A percentile compares a stretch with the other conserved stretches of the same genome.
Evolutionary conservation across 164 flowering plant species (phyloP).

Genomic region (Aristolochia californica): DNA sequence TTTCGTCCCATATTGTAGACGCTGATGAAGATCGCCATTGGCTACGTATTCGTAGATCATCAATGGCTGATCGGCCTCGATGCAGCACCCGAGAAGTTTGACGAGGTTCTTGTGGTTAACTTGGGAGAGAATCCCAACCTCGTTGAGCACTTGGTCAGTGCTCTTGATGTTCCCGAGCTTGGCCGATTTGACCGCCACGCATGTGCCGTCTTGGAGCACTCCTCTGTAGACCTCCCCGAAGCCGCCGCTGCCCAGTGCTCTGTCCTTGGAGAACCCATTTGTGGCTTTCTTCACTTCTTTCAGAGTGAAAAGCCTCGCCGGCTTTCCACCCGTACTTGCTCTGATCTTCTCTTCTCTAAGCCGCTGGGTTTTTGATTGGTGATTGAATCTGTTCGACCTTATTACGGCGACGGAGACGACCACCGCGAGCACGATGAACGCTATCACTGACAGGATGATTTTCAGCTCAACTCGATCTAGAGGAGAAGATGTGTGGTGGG

Average conservation of each 20-base stretch:
- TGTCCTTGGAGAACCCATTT: conserved; percentile 26
- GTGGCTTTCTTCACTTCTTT: conserved; percentile 55
- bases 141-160: conserved; percentile 57
- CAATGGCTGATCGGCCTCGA: conserved; percentile 53
- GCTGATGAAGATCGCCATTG: conserved; percentile 56
- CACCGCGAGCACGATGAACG: conserved; percentile 19
- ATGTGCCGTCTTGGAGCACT: conserved; percentile 42
- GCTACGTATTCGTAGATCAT: conserved; percentile 57
- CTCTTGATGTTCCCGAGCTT: conserved; percentile 51
- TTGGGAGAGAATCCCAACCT: conserved; percentile 61
- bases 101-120: conserved; percentile 61
- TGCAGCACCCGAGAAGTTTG: conserved; percentile 48
- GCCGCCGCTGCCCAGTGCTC: conserved; percentile 50
- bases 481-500: conserved; percentile 2
- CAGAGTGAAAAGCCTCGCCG: conserved; percentile 29
- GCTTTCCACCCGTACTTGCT: conserved; percentile 28
- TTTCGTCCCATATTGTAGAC: conserved; percentile 33
- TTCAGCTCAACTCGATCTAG: conserved; percentile 17
- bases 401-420: conserved; percentile 12
- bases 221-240: conserved; percentile 69
- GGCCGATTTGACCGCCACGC: conserved; percentile 55
- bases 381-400: conserved; percentile 11
- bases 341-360: conserved; percentile 42
- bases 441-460: conserved; percentile 19
- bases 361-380: conserved; percentile 22